Conservation (phyloP, 2,329 filamentous ascomycete species). For the Hymenotorrendiella dingleyae region DNA sequence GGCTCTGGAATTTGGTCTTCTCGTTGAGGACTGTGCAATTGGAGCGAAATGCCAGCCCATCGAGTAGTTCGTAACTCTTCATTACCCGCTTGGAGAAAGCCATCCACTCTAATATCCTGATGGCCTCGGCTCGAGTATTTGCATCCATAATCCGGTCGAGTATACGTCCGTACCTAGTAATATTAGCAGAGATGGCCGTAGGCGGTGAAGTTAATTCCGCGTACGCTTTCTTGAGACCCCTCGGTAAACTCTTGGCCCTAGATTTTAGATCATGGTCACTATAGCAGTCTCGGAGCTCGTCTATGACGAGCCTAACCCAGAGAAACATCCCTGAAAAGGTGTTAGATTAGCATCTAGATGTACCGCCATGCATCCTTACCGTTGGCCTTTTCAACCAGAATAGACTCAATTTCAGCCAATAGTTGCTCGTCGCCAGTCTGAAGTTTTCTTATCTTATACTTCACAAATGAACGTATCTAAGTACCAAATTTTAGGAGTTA, state of each 20-base stretch:
- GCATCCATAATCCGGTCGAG: conserved; percentile 8
- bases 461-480: too few species aligned
- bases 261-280: conserved; percentile 5
- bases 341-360: background rate
- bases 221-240: conserved; percentile 12
- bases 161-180: conserved; percentile 30
- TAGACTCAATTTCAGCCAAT: conserved; percentile 5
- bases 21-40: background rate
- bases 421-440: conserved; percentile 4
- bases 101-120: conserved; percentile 12
- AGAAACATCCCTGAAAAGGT: conserved; percentile 11
- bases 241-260: conserved; percentile 4
- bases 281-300: conserved; percentile 8
- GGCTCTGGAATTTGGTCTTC: conserved; percentile 2
- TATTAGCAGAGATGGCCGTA: too few species aligned
- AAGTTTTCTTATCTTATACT: conserved; percentile 7
- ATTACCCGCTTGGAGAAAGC: conserved; percentile 9
- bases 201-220: too few species aligned
- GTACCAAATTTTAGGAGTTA: too few species aligned
- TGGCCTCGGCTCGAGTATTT: background rate
- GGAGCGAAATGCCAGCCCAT: conserved; percentile 7
- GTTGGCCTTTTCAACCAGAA: conserved; percentile 9
- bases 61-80: conserved; percentile 10
- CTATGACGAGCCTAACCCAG: conserved; percentile 11
- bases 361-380: background rate